Evolutionary conservation across 192 early-diverging fungal species (phyloP).

Genomic region (Mortierella alpina): DNA sequence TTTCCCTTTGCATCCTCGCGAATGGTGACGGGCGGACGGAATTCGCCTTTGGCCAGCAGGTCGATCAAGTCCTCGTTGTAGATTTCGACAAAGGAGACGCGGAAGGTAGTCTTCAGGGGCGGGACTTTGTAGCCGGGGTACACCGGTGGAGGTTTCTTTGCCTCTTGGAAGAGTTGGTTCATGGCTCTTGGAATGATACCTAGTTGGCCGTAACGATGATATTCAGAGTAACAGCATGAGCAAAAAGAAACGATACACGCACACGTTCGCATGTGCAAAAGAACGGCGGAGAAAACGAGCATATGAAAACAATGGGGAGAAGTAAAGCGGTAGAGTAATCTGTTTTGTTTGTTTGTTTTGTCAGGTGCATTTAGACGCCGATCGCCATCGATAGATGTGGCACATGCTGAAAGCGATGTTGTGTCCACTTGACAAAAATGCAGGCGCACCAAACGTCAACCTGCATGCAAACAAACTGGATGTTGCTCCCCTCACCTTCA

Average conservation of each 20-base stretch:
- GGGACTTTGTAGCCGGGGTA: slow-evolving; percentile 48
- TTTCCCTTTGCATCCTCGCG: slow-evolving; percentile 90
- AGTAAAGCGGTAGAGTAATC: too few relatives aligned
- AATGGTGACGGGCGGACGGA: slow-evolving; percentile 74
- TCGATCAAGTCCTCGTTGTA: slow-evolving; percentile 98
- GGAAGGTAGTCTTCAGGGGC: slow-evolving; percentile 55
- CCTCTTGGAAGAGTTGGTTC: slow-evolving; percentile 65
- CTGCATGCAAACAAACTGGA: too few relatives aligned
- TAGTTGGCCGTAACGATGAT: background rate
- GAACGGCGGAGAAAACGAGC: too few relatives aligned
- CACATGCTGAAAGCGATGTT: too few relatives aligned
- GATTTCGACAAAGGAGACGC: slow-evolving; percentile 93
- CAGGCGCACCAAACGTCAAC: too few relatives aligned
- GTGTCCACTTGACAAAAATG: too few relatives aligned
- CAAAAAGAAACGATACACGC: too few relatives aligned
- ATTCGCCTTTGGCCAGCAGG: slow-evolving; percentile 75
- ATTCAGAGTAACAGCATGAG: background rate
- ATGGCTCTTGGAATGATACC: slow-evolving; percentile 85
- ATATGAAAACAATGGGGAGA: too few relatives aligned
- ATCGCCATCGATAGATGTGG: too few relatives aligned
- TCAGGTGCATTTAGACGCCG: too few relatives aligned
- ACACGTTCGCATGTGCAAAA: too few relatives aligned
- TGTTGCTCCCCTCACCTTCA: slow-evolving; percentile 16
- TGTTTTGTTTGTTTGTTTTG: too few relatives aligned
- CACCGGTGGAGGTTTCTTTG: slow-evolving; percentile 31